phyloP scores from a whole-genome alignment of 169 alveolate genomes.

The Cryptosporidium parvum region DNA sequence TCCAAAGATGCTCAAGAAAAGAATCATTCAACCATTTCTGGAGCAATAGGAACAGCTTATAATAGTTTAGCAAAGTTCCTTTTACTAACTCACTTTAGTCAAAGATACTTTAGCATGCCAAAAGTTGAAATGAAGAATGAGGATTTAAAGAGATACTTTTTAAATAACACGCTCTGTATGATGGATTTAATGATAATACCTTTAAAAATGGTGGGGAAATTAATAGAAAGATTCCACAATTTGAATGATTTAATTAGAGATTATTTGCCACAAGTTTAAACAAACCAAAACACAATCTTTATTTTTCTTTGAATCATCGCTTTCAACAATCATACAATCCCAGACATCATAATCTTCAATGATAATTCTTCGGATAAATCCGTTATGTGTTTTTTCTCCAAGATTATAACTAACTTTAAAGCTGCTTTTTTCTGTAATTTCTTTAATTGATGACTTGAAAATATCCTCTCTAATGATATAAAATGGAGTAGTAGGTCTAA shows the following conservation, averaged over 20 bases:
- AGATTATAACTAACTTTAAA: conserved; percentile 11
- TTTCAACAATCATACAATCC: conserved; percentile 55
- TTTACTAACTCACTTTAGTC: conserved; percentile 92
- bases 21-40: conserved; percentile 83
- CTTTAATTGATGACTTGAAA: conserved; percentile 21
- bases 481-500: conserved; percentile 60
- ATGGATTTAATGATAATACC: conserved; percentile 59
- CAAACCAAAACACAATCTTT: conserved; percentile 34
- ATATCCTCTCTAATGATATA: conserved; percentile 26
- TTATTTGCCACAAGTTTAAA: conserved; percentile 71
- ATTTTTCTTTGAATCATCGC: conserved; percentile 47
- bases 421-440: not conserved
- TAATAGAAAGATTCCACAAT: conserved; percentile 1
- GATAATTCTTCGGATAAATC: conserved; percentile 37
- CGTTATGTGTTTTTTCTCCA: conserved; percentile 20
- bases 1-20: conserved; percentile 85
- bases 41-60: conserved; percentile 84
- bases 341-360: conserved; percentile 50
- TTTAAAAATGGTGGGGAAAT: not conserved
- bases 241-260: conserved; percentile 38
- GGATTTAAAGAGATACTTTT: not conserved
- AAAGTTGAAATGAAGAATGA: conserved; percentile 75
- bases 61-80: conserved; percentile 80
- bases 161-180: conserved; percentile 19
- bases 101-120: conserved; percentile 84